Evolutionary conservation across 495 filamentous ascomycete genomes (phyloP).

Genomic region (Ascobolus immersus): DNA sequence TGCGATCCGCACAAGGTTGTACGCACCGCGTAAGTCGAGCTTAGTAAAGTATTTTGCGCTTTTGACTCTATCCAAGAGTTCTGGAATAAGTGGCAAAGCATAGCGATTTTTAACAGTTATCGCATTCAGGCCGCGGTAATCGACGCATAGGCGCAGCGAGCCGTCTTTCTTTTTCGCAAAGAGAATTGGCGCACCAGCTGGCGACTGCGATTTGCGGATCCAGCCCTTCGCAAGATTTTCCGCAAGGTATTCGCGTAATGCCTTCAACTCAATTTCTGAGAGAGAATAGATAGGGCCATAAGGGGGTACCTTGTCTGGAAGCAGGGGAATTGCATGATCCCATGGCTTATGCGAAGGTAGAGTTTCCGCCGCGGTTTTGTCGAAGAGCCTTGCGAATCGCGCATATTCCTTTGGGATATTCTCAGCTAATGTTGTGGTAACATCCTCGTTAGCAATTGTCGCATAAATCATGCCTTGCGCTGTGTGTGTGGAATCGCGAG

Average conservation of each 20-base stretch:
- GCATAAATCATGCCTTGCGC: too few species aligned
- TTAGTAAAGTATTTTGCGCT: constrained; percentile 6
- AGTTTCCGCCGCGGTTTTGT: too few species aligned
- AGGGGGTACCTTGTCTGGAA: too few species aligned
- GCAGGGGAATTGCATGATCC: too few species aligned
- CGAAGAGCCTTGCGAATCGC: too few species aligned
- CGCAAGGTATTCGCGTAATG: constrained; percentile 1
- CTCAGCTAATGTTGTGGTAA: too few species aligned
- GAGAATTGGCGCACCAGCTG: background rate
- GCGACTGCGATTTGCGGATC: background rate
- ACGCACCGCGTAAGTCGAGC: constrained; percentile 3
- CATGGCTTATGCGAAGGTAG: too few species aligned
- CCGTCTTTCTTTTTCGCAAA: constrained; percentile 4
- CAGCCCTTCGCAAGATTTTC: constrained; percentile 1
- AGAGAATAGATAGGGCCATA: background rate
- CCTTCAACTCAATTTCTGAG: constrained; percentile 1
- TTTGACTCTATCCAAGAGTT: background rate
- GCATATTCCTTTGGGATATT: too few species aligned
- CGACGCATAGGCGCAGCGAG: background rate
- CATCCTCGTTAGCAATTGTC: too few species aligned
- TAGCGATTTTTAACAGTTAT: background rate
- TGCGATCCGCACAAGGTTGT: constrained; percentile 5
- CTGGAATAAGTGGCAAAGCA: background rate
- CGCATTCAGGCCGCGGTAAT: background rate
- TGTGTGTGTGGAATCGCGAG: too few species aligned